Conservation (phyloP, 2,329 filamentous ascomycete genomes). For the Penicillium sp. region DNA sequence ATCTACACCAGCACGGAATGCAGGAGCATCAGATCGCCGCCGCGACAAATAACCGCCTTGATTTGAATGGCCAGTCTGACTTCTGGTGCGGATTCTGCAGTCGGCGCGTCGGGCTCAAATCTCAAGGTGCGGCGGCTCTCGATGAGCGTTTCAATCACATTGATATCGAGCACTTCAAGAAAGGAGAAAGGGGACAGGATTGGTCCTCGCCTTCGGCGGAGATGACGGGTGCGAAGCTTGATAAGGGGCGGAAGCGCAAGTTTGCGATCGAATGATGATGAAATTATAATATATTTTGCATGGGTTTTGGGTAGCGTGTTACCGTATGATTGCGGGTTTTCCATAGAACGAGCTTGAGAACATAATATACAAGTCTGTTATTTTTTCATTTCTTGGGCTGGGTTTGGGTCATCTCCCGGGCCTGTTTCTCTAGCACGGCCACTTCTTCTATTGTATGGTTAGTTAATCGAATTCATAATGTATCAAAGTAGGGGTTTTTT, state of each 20-base stretch:
- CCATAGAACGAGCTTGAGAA: constrained; percentile 1
- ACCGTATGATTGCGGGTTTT: constrained; percentile 3
- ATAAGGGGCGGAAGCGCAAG: constrained; percentile 16
- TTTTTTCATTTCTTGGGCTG: constrained; percentile 27
- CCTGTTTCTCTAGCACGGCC: constrained; percentile 37
- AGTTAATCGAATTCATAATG: background rate
- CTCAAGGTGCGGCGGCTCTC: constrained; percentile 58
- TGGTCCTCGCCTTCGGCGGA: constrained; percentile 28
- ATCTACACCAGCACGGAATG: constrained; percentile 58
- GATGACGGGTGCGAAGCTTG: background rate
- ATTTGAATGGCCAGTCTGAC: constrained; percentile 62
- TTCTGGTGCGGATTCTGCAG: constrained; percentile 92
- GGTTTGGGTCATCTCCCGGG: constrained; percentile 32
- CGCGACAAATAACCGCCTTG: constrained; percentile 60
- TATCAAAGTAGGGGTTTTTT: background rate
- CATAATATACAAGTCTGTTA: constrained; percentile 16
- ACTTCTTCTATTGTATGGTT: constrained; percentile 34
- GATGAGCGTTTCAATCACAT: constrained; percentile 72
- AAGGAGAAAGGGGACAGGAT: constrained; percentile 36
- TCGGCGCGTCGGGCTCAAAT: constrained; percentile 55
- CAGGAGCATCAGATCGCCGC: constrained; percentile 29
- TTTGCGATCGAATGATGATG: background rate
- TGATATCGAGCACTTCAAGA: constrained; percentile 56
- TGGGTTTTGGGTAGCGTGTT: background rate
- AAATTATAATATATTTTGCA: background rate